Evolutionary conservation across 257 asterid species (phyloP), one percentile per base, ranked within the genome.

Genomic region (Cinchona pubescens): DNA sequence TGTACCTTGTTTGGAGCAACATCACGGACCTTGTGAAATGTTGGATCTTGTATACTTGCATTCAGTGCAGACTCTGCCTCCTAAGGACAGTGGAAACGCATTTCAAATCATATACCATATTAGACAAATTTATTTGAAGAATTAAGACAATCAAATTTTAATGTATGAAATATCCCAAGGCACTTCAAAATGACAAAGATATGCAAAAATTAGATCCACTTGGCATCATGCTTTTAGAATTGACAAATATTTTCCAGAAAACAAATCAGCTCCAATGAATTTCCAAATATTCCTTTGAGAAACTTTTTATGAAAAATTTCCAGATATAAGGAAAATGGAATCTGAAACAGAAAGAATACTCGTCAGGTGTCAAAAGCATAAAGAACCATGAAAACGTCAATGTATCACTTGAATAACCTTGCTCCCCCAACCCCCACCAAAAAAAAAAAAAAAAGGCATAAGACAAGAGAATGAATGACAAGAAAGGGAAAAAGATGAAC

Each of bases 1-100:
- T 46, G 49, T 90, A 92, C 97, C 99, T 94, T 94, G 86, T 90
- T 89, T 48, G 99, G 98, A 43, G 99, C 95, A 45, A 94, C 99
- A 77, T 88, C 95, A 82, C 99, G 83, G 64, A 94, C 97, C 84
- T 88, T 72, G 74, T 88, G 82, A 87, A 94, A 88, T 73, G 63
- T 46, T 34, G 97, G 92, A 72, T 89, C 86, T 23, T 27, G 80
- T 73, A 94, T 83, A 12, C 79, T 76, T 74, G 92, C 91, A 64
- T 90, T 89, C 70, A 94, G 27, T 49, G 96, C 91, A 60, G 90
- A 71, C 87, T 94, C 97, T 30, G 97, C 97, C 76, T 66, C 88
- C 98, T 94, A 79, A 55, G 83, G 30, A 29, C 40, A 7, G 21
- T 15, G 13, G 5, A 48, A 73, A 72, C 40, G 69, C 62, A 56